Conservation (phyloP, 495 filamentous ascomycete genomes). For the Trypethelium eluteriae region DNA sequence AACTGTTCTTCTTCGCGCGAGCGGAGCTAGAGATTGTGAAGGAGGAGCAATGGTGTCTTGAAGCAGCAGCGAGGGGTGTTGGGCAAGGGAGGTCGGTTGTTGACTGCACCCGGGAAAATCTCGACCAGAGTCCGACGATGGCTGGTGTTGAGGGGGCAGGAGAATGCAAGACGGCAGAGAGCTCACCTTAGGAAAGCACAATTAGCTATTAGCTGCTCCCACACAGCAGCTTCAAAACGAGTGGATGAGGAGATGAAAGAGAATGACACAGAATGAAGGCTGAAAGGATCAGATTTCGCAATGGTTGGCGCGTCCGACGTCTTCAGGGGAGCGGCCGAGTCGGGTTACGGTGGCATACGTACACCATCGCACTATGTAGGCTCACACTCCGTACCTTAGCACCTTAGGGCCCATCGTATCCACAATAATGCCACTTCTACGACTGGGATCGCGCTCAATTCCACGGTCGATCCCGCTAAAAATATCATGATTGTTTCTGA, state of each 20-base stretch:
- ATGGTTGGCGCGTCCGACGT: background rate
- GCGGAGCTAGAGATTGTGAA: too few relatives aligned
- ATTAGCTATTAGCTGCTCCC: background rate
- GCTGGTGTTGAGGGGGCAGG: constrained; percentile 5
- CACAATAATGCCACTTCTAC: too few relatives aligned
- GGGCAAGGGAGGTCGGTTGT: background rate
- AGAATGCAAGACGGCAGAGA: background rate
- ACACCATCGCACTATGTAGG: too few relatives aligned
- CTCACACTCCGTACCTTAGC: too few relatives aligned
- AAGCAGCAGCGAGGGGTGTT: background rate
- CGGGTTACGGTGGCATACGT: background rate
- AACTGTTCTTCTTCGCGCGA: background rate
- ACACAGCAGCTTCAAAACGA: background rate
- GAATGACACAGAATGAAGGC: background rate
- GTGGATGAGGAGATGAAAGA: background rate
- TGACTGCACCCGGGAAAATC: background rate
- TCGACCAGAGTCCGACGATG: background rate
- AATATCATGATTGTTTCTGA: background rate
- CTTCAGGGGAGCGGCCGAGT: constrained; percentile 4
- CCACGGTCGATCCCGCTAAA: background rate
- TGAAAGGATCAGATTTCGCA: background rate
- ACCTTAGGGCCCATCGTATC: too few relatives aligned
- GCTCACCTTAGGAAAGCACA: constrained; percentile 2
- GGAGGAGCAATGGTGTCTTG: background rate
- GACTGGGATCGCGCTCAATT: too few relatives aligned